Evolutionary conservation across 83 land plant genomes (phyloP), one percentile per base, ranked within the genome.

Genomic region (Picea abies): DNA sequence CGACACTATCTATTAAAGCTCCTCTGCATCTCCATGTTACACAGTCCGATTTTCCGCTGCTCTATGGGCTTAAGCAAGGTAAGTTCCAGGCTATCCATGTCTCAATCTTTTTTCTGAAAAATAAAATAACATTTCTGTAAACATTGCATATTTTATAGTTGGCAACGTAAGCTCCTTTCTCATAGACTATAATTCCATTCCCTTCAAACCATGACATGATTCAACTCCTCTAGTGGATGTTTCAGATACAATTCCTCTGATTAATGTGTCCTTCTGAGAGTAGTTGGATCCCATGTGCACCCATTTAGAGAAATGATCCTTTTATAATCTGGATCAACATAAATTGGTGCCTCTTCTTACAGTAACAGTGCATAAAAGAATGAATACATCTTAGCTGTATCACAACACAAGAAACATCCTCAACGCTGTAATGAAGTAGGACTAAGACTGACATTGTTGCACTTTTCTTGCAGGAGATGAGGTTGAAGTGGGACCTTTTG

Each of bases 401-500:
- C 56, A 49, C 56, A 20, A 61, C 22, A 60, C 1, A 19, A 25
- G 61, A n/a, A n/a, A 67, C 8, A 5, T 67, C 20, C 81, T 79
- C 19, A 61, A 20, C 20, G 80, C 26, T n/a, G 26, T 29, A 39
- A 9, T 76, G 79, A 39, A 8, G 23, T 76, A 76, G 10, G 12
- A n/a, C 16, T 68, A 3, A 29, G 71, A 68, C 32, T 81, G 44
- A 49, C 56, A 49, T 10, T 49, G 56, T 49, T 49, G 56, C 56
- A 41, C 41, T 11, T 26, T 25, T 44, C 7, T 8, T 22, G 22
- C 86, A 84, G 90, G 90, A 29, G 84, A 89, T 58, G 79, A 83
- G 78, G 20, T 89, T 61, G 84, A 86, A 49, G n/a, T 89, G 10
- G 90, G 90, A 49, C 86, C 90, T 2, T 89, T 83, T 35, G 83